Conservation (phyloP, 148 eudicot genomes). For the Camellia japonica region DNA sequence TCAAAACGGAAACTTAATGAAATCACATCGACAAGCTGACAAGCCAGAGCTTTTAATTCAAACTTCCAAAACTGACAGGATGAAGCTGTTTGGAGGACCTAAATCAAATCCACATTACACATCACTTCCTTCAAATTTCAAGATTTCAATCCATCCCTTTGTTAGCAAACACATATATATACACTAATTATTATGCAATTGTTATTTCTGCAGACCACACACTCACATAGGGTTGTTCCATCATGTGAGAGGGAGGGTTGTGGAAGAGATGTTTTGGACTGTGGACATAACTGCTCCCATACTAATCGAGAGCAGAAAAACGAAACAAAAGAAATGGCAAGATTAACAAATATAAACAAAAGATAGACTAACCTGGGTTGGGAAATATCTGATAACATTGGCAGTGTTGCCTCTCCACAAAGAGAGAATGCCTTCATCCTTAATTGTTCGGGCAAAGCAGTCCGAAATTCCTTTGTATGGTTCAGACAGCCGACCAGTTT, state of each 20-base stretch:
- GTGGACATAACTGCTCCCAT: neutral
- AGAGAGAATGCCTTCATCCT: constrained; percentile 70
- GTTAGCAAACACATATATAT: neutral
- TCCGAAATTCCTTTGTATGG: constrained; percentile 71
- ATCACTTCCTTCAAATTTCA: neutral
- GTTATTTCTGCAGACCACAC: neutral
- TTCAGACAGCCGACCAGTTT: constrained; percentile 63
- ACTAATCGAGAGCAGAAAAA: neutral
- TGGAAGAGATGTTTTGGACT: neutral
- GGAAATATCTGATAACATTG: constrained; percentile 85
- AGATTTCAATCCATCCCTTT: neutral
- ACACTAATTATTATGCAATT: neutral
- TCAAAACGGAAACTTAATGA: neutral
- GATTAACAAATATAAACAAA: neutral
- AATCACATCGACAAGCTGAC: neutral
- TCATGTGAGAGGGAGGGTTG: neutral
- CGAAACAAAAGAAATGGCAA: neutral
- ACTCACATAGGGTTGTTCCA: neutral
- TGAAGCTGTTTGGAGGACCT: constrained; percentile 1
- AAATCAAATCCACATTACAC: neutral
- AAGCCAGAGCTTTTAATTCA: neutral
- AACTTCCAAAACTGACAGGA: neutral
- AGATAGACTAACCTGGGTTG: constrained; percentile 59
- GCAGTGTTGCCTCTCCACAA: constrained; percentile 80
- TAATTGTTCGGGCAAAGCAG: constrained; percentile 66